Evolutionary conservation across 345 rosid species (phyloP).

Genomic region (Hirschfeldia incana): DNA sequence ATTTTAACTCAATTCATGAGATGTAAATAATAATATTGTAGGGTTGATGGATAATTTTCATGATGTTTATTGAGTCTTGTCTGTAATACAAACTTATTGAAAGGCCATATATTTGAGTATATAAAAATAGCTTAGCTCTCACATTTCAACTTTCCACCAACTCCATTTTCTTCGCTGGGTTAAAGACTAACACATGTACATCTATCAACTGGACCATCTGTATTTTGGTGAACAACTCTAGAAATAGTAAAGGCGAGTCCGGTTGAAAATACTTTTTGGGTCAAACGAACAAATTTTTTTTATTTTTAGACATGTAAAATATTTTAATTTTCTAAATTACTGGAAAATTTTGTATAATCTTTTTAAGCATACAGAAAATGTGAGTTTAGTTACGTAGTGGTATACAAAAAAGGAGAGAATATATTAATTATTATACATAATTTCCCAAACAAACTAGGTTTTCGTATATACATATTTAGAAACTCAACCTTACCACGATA

Average conservation of each 20-base stretch:
- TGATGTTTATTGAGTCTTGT: neutral
- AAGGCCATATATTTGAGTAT: neutral
- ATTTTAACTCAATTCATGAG: neutral
- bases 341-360: neutral
- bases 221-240: neutral
- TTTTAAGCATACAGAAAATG: neutral
- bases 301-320: neutral
- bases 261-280: neutral
- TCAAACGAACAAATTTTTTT: neutral
- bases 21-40: neutral
- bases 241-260: neutral
- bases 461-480: constrained; percentile 22
- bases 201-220: neutral
- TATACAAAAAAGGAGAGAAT: neutral
- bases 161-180: neutral
- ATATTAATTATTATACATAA: neutral
- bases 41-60: neutral
- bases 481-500: constrained; percentile 30
- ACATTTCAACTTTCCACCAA: constrained; percentile 15
- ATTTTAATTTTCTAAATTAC: neutral
- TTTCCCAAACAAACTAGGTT: constrained; percentile 21
- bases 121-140: constrained; percentile 1
- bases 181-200: neutral
- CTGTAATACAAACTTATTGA: neutral
- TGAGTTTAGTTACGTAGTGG: neutral